Conservation (phyloP, 805 yeast genomes). For the Wickerhamomyces sydowiorum region DNA sequence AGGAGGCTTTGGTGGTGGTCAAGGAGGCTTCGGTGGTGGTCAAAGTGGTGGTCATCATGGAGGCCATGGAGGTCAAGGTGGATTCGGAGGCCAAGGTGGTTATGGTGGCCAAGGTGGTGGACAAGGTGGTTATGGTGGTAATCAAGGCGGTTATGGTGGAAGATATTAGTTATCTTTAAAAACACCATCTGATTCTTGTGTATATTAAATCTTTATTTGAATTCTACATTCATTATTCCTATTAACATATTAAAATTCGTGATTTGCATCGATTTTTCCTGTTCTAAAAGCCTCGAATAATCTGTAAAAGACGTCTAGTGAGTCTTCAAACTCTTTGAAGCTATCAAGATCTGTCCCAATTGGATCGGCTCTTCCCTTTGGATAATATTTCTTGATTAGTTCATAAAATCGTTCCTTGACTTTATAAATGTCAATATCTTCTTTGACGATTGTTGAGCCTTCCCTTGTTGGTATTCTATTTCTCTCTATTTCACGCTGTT, state of each 20-base stretch:
- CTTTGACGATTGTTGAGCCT: slow-evolving; percentile 11
- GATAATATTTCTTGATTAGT: slow-evolving; percentile 20
- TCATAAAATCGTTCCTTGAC: slow-evolving; percentile 26
- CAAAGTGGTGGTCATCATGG: slow-evolving; percentile 1
- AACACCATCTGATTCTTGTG: too few relatives aligned
- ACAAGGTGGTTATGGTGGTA: slow-evolving; percentile 3
- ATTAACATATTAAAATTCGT: not conserved
- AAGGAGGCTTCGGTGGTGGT: not conserved
- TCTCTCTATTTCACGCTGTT: slow-evolving; percentile 32
- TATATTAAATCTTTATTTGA: not conserved
- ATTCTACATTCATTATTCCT: not conserved
- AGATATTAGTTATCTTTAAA: not conserved
- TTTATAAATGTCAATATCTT: slow-evolving; percentile 16
- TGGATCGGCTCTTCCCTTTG: slow-evolving; percentile 29
- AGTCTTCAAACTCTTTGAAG: slow-evolving; percentile 7
- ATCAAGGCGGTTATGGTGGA: slow-evolving; percentile 4
- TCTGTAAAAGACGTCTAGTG: slow-evolving; percentile 15
- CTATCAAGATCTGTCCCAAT: slow-evolving; percentile 14
- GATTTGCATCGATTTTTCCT: slow-evolving; percentile 2
- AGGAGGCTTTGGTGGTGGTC: slow-evolving; percentile 1
- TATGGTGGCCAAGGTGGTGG: slow-evolving; percentile 3
- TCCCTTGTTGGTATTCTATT: slow-evolving; percentile 24
- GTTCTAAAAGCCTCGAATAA: slow-evolving; percentile 16
- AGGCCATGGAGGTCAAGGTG: not conserved
- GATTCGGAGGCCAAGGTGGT: not conserved